Base-by-base conservation (phyloP, 495 filamentous ascomycete species). In the Aspergillus kassunensis region DNA sequence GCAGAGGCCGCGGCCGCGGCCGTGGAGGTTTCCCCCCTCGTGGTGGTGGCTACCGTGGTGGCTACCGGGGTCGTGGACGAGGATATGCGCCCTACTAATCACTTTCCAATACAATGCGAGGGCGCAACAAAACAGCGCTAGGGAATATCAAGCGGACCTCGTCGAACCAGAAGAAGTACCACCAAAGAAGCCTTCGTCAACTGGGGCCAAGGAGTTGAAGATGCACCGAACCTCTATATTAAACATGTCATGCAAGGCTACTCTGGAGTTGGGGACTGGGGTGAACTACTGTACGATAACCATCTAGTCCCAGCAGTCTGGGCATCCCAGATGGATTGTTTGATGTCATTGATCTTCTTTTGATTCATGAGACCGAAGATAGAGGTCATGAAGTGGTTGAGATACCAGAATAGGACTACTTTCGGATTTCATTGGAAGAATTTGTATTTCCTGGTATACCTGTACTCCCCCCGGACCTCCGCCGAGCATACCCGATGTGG, bases 21-120 rank as follows among this genome's bases (percentile, higher is more conserved):
- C 74, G 81, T 53, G 85, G 81, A 41, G 79, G 81, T 25, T 86
- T 79, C 62, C 81, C 82, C 62, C 81, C 82, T 50, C 76, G 90
- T 49, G 87, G 86, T 49, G 87, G 86, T 36, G 84, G 84, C 40
- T 93, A 95, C 62, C 87, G 90, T 51, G 90, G 87, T 13, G 90
- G 90, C 58, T 87, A 87, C 59, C 79, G 81, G 50, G 83, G 84
- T 47, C 82, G 91, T 41, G 85, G 86, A 43, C 80, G 89, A 69
- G 89, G 89, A 49, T 92, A 80, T 68, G 70, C 89, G 12, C 90
- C 90, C 10, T 96, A 96, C 66, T 95, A 81, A 68, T 16, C 25
- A 46, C 44, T 15, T 45, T 8, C 16, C 34, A 37, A 9, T 10
- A 25, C 42, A 16, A 37, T 43, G 27, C 18, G 37, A 46, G 31